phyloP scores from a whole-genome alignment of 495 filamentous ascomycete genomes.

The Stereocaulon alpinum region DNA sequence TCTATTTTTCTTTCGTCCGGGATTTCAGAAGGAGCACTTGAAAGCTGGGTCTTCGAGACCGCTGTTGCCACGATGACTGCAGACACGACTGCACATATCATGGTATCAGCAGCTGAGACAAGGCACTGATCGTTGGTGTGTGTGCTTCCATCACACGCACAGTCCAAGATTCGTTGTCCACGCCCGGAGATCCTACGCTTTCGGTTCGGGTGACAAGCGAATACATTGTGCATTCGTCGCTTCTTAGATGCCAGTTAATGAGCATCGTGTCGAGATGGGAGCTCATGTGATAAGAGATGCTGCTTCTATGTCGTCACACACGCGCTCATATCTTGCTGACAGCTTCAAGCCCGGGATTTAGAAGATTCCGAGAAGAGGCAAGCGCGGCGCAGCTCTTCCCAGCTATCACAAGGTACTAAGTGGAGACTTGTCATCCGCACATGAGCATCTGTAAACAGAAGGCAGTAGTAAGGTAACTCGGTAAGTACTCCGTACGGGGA shows the following conservation, averaged over 20 bases:
- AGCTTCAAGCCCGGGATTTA: background rate
- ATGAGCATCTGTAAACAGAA: background rate
- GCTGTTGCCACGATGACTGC: too few species aligned
- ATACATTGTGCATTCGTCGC: too few species aligned
- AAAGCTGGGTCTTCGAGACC: background rate
- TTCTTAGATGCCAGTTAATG: too few species aligned
- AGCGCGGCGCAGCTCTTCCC: too few species aligned
- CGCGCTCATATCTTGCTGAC: background rate
- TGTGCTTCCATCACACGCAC: background rate
- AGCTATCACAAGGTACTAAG: too few species aligned
- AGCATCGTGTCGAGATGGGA: background rate
- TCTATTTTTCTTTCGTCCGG: background rate
- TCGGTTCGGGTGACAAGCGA: too few species aligned
- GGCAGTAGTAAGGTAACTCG: background rate
- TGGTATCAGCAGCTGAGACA: background rate
- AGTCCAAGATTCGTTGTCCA: background rate
- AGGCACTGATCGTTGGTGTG: background rate
- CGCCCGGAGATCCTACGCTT: background rate
- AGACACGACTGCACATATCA: background rate
- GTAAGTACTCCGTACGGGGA: too few species aligned
- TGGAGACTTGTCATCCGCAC: too few species aligned
- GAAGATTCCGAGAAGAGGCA: too few species aligned
- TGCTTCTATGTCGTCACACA: background rate
- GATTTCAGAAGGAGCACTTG: too few species aligned
- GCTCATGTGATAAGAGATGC: background rate